These are phyloP conservation scores for Pythium biforme DNA, from an alignment of 352 stramenopile species.

Conservation along the genomic window DNA sequence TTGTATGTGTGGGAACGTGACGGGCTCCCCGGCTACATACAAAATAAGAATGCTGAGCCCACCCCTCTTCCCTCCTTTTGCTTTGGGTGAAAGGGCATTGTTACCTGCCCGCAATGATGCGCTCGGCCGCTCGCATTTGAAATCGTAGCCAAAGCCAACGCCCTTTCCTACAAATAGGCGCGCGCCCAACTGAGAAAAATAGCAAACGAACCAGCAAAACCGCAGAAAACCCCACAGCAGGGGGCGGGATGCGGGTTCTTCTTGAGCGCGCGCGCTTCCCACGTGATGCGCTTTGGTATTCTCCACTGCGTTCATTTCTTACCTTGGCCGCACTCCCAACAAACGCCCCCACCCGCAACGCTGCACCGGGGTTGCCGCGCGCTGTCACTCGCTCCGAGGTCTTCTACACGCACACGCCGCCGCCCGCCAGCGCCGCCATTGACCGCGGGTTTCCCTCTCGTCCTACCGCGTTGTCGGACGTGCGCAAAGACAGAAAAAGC, in stretches of 20 bases:
- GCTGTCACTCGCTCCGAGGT: no score
- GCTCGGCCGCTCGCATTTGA: constrained; percentile 26
- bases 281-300: not conserved
- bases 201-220: constrained; percentile 23
- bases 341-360: not conserved
- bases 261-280: not conserved
- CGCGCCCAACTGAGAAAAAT: constrained; percentile 13
- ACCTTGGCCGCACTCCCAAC: constrained; percentile 5
- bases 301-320: constrained; percentile 8
- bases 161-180: constrained; percentile 26
- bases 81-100: not conserved
- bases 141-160: constrained; percentile 19
- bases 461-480: not conserved
- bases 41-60: not conserved
- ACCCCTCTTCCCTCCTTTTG: not conserved
- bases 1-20: constrained; percentile 3
- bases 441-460: not conserved
- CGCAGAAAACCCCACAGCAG: constrained; percentile 14
- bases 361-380: no score
- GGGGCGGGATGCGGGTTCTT: no score
- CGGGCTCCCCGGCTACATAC: not conserved
- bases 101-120: not conserved
- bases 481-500: no score
- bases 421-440: not conserved
- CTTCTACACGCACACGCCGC: no score